phyloP scores from a whole-genome alignment of 371 early-diverging fungal species.

The Mortierella sp. region DNA sequence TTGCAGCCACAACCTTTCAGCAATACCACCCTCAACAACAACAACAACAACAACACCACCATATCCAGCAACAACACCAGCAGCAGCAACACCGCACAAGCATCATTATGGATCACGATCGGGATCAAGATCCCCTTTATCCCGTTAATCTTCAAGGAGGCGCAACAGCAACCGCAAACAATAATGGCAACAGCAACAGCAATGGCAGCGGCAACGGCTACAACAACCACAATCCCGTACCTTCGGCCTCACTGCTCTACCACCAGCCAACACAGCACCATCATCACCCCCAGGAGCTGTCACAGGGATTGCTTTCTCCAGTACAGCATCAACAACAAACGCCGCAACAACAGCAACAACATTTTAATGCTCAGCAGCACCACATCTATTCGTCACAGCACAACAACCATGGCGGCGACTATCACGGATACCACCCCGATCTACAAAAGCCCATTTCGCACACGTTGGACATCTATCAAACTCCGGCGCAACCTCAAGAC shows the following conservation, averaged over 20 bases:
- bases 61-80: not conserved
- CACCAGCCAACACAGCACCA: constrained; percentile 21
- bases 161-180: not conserved
- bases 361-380: constrained; percentile 19
- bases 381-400: constrained; percentile 25
- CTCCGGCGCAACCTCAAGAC: constrained; percentile 36
- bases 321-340: constrained; percentile 13
- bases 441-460: constrained; percentile 42
- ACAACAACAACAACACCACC: not conserved
- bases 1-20: not conserved
- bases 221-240: not conserved
- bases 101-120: constrained; percentile 6
- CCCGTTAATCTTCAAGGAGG: constrained; percentile 2
- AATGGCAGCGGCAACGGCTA: not conserved
- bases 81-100: not conserved
- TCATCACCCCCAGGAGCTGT: constrained; percentile 15
- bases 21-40: not conserved
- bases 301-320: constrained; percentile 5
- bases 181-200: constrained; percentile 12
- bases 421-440: constrained; percentile 31
- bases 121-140: constrained; percentile 12
- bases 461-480: constrained; percentile 46
- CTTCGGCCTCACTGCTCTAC: not conserved
- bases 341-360: constrained; percentile 22
- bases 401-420: constrained; percentile 10